phyloP scores from a whole-genome alignment of 208 protist species.

The Jaenimonas drosophilae region DNA sequence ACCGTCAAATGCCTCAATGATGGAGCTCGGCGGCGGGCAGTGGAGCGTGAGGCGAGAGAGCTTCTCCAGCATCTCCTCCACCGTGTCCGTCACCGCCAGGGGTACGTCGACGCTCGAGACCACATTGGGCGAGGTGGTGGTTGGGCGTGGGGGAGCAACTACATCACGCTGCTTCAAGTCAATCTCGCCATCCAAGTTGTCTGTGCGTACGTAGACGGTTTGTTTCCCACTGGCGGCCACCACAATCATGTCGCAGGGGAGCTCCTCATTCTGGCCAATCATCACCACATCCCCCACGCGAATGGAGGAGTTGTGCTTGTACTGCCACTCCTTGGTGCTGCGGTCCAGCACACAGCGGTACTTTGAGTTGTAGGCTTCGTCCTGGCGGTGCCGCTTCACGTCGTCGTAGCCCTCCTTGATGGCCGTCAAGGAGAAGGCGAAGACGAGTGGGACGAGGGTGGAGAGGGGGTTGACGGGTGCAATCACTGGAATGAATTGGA shows the following conservation, averaged over 20 bases:
- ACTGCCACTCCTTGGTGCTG: slow-evolving; percentile 12
- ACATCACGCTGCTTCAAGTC: slow-evolving; percentile 86
- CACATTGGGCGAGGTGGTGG: not conserved
- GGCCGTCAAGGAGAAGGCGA: slow-evolving; percentile 90
- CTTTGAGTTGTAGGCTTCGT: slow-evolving; percentile 66
- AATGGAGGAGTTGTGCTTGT: slow-evolving; percentile 40
- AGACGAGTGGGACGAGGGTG: slow-evolving; percentile 86
- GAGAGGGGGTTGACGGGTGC: slow-evolving; percentile 91
- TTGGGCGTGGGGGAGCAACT: slow-evolving; percentile 13
- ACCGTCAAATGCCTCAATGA: slow-evolving; percentile 87
- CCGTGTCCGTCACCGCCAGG: slow-evolving; percentile 14
- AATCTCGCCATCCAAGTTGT: slow-evolving; percentile 93
- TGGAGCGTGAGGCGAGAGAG: slow-evolving; percentile 16
- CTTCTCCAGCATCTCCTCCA: slow-evolving; percentile 7
- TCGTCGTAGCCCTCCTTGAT: slow-evolving; percentile 95
- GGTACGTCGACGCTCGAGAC: too few species aligned
- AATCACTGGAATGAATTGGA: slow-evolving; percentile 90
- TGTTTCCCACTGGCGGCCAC: slow-evolving; percentile 26
- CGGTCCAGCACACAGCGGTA: slow-evolving; percentile 29
- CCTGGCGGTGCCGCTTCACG: slow-evolving; percentile 73
- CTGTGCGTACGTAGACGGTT: slow-evolving; percentile 82
- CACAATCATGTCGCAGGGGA: slow-evolving; percentile 89
- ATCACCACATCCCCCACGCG: slow-evolving; percentile 81
- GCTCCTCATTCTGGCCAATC: slow-evolving; percentile 57
- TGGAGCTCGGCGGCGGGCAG: slow-evolving; percentile 64